phyloP scores from a whole-genome alignment of 306 rosid species.

The Vigna angularis region DNA sequence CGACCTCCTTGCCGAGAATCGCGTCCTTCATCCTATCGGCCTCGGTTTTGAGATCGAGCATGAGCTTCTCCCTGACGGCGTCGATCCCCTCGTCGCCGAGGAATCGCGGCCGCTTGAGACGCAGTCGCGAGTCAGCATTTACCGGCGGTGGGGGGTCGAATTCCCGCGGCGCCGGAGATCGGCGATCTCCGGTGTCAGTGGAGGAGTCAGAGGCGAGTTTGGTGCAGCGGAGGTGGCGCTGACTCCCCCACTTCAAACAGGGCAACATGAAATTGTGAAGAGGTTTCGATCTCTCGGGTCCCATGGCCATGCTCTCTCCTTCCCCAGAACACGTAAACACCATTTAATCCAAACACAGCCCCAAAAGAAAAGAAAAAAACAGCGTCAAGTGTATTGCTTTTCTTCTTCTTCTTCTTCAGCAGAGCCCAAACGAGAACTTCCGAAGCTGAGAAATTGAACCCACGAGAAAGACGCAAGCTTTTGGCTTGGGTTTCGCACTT shows the following conservation, averaged over 20 bases:
- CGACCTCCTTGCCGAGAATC: conserved; percentile 60
- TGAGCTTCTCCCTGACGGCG: conserved; percentile 82
- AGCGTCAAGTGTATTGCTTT: background rate
- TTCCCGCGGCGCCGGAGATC: conserved; percentile 45
- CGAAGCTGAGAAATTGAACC: conserved; percentile 35
- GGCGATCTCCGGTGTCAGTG: conserved; percentile 52
- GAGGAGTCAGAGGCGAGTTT: conserved; percentile 36
- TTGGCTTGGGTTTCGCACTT: conserved; percentile 8
- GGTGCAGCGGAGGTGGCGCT: conserved; percentile 76
- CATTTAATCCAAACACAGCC: conserved; percentile 45
- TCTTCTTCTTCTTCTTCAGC: background rate
- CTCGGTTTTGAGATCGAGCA: conserved; percentile 82
- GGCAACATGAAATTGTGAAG: conserved; percentile 92
- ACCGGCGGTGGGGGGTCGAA: conserved; percentile 40
- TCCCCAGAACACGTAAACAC: conserved; percentile 55
- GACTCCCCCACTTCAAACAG: conserved; percentile 90
- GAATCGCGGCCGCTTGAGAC: conserved; percentile 46
- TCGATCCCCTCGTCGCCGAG: conserved; percentile 66
- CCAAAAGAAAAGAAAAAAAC: background rate
- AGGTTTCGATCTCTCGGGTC: conserved; percentile 75
- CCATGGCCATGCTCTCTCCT: conserved; percentile 64
- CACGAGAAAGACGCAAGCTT: background rate
- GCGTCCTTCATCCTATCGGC: conserved; percentile 71
- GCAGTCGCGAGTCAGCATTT: conserved; percentile 43
- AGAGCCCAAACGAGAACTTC: conserved; percentile 28